Base-by-base conservation (phyloP, 331 rosid genomes). In the Quercus phellos region DNA sequence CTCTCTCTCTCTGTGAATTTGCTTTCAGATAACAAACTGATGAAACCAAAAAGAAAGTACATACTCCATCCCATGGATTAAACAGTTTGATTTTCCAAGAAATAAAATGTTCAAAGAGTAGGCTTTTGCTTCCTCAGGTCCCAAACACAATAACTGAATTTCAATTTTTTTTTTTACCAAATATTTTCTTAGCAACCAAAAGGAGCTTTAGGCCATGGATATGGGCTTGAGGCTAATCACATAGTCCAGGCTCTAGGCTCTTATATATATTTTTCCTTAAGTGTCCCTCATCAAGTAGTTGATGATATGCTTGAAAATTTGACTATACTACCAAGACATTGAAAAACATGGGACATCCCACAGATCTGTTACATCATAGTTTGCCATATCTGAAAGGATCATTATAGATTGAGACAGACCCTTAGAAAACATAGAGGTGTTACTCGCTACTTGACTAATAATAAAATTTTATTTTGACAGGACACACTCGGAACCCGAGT, bases 401-500 rank as follows among this genome's bases (percentile, higher is more conserved):
- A 76, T 60, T 42, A 18, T 32, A 24, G 11, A 32, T 34, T 63
- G 34, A 32, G 26, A 34, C 4, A 13, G 26, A 18, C 24, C 19
- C 7, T n/a, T 18, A 66, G 71, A 66, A n/a, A 38, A 14, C 71
- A 17, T 66, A 66, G 6, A 60, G 35, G 3, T n/a, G 8, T 9
- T 34, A 18, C 19, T 34, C 5, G 38, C 22, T 16, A 10, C 17
- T 72, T 17, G 63, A 55, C 77, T 81, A 46, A 46, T 12, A 70
- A 12, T 12, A 42, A 72, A 42, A 54, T 27, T 72, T 22, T 51
- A 34, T 56, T 79, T 74, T 82, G 76, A 74, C 87, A 94, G 98
- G 92, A 84, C 58, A 70, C 74, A 55, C 51, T 56, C 6, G 96
- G 94, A 85, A 90, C 96, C 3, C 91, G 81, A 84, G 96, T 87